Base-by-base conservation (phyloP, 2,329 filamentous ascomycete species). In the Xylaria sp. region DNA sequence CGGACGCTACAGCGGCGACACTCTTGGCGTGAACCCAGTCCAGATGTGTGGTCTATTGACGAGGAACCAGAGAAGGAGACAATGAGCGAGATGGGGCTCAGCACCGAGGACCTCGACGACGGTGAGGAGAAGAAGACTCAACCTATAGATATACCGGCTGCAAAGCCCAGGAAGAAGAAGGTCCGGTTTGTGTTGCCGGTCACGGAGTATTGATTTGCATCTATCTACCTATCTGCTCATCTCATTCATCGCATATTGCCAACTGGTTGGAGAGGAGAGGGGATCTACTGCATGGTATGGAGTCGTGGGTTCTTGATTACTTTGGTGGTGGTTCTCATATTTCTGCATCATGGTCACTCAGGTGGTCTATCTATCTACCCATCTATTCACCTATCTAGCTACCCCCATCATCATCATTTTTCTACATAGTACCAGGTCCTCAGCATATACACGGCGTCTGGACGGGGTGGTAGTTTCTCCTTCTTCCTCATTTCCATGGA, bases 41-140 rank as follows among this genome's bases (percentile, higher is more conserved):
- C 85, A 0, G 85, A 87, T 60, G 86, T 88, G 3, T 88, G 85
- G 83, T 84, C 84, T 33, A 88, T 88, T 63, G 83, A 86, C 76
- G 86, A 88, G 74, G 85, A 88, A 77, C 83, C 83, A 1, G 85
- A 87, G 77, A 84, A 85, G 72, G 84, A 86, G 71, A 75, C 83
- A 27, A 76, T 81, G 77, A 82, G 81, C 68, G 81, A 84, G 73
- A 75, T 79, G 73, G 80, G 77, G 0, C 69, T 77, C 10, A 79
- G 78, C 69, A 72, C 77, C 38, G 70, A 75, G 59, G 74, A 77
- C 56, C 74, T 78, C 29, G 72, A 72, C 15, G 68, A 73, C 9
- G 71, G 68, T 10, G 65, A 69, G 27, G 68, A 74, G 56, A 65
- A 64, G 53, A 75, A 74, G 72, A 76, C 73, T 71, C 67, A 75